Base-by-base conservation (phyloP, 192 early-diverging fungal species). In the Mycoemilia scoparia region DNA sequence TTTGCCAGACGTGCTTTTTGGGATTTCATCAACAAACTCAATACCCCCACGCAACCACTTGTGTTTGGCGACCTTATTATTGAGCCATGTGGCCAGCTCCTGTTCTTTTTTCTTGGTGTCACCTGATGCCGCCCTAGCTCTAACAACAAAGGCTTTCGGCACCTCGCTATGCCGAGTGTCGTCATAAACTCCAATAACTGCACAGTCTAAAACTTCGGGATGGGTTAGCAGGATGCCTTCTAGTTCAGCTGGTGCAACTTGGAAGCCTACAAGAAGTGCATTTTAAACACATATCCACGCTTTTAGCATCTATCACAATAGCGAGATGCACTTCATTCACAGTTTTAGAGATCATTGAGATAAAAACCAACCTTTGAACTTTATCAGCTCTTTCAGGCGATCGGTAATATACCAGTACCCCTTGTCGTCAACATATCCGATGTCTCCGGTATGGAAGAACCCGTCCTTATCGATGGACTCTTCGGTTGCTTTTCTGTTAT, bases 321-420 rank as follows among this genome's bases (percentile, higher is more conserved):
- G 56, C 50, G 13, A 41, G 49, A 40, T 65, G 58, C 12, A 54
- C 48, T n/a, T 56, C 61, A 14, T 69, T 64, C 11, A 71, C 25
- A 10, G 69, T 44, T 30, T 66, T 69, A 35, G 43, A 48, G 36
- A 53, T 41, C 28, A 57, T 34, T 21, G 60, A 54, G 2, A 59
- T 45, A 22, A 21, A 29, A 21, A 18, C 19, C 19, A 29, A n/a
- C n/a, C 70, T 46, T 93, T 90, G 76, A 86, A 90, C 52, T 95
- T 95, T 58, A 89, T 89, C 22, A 91, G 68, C 46, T 89, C 84
- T 62, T 90, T 96, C 22, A 82, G 46, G 19, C 90, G 79, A 39
- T 81, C 80, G 5, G 72, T 66, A 22, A 76, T 66, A 40, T 46
- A 75, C 17, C 71, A 60, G 21, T 73, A 34, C 15, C 73, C 78